Percentiles rank a stretch among this genome's conserved stretches.
phyloP scores from a whole-genome alignment of 1,284 basidiomycete species.

The Marasmius fiardii region DNA sequence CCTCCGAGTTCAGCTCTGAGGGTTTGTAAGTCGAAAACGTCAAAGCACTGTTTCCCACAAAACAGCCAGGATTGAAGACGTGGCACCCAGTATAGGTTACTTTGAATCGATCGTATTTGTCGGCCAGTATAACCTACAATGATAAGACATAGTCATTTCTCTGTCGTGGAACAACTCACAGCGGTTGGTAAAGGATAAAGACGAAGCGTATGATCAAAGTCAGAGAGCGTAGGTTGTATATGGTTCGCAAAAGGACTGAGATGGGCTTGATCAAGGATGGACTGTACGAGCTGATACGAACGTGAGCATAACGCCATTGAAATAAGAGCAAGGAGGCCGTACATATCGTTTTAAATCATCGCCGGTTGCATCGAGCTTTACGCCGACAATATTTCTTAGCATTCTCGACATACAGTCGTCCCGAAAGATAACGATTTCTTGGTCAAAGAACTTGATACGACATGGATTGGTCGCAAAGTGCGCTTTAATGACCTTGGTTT shows the following conservation, averaged over 20 bases:
- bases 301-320: constrained; percentile 2
- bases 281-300: constrained; percentile 78
- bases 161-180: constrained; percentile 44
- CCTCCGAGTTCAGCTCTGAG: constrained; percentile 70
- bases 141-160: constrained; percentile 8
- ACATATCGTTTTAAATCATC: constrained; percentile 88
- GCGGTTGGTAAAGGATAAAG: constrained; percentile 94
- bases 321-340: constrained; percentile 26
- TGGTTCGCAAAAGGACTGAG: constrained; percentile 81
- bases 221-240: constrained; percentile 86
- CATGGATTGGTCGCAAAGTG: constrained; percentile 92
- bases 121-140: constrained; percentile 85
- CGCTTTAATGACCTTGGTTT: constrained; percentile 69
- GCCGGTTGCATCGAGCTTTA: constrained; percentile 72
- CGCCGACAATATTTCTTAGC: constrained; percentile 86
- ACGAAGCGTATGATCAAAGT: constrained; percentile 90
- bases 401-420: constrained; percentile 95
- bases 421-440: constrained; percentile 93
- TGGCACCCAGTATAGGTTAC: constrained; percentile 98
- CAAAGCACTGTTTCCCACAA: constrained; percentile 73
- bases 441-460: constrained; percentile 91
- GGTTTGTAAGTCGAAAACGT: constrained; percentile 90
- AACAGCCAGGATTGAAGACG: constrained; percentile 96
- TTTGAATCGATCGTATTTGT: constrained; percentile 95
- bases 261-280: constrained; percentile 90